phyloP scores from a whole-genome alignment of 495 filamentous ascomycete genomes.

The Xylaria intraflava region DNA sequence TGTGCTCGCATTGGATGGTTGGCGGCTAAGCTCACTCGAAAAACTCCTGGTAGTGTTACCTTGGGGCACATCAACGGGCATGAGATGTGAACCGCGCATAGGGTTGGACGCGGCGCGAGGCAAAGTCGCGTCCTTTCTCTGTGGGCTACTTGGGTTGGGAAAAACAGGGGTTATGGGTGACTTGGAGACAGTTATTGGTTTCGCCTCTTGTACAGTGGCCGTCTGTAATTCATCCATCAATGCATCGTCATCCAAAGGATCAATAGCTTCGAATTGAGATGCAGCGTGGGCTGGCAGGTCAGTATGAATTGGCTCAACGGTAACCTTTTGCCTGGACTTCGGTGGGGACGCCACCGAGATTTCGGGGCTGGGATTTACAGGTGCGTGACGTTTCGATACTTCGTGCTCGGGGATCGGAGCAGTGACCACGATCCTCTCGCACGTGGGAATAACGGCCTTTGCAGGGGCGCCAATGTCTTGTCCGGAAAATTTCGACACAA shows the following conservation, averaged over 20 bases:
- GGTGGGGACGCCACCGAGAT: conserved; percentile 15
- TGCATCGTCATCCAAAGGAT: conserved; percentile 71
- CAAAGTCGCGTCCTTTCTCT: conserved; percentile 28
- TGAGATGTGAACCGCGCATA: conserved; percentile 35
- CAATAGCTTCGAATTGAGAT: conserved; percentile 50
- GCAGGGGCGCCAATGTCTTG: conserved; percentile 29
- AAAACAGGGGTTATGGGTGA: conserved; percentile 70
- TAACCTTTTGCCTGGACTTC: conserved; percentile 37
- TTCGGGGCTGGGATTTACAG: conserved; percentile 10
- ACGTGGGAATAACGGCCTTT: conserved; percentile 11
- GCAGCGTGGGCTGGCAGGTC: conserved; percentile 36
- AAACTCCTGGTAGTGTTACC: conserved; percentile 35
- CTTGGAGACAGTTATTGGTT: conserved; percentile 73
- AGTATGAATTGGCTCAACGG: conserved; percentile 52
- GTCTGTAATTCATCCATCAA: conserved; percentile 85
- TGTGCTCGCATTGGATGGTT: conserved; percentile 33
- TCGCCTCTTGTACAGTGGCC: conserved; percentile 76
- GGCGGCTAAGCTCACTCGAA: conserved; percentile 42
- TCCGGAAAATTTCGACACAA: conserved; percentile 45
- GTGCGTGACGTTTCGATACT: not conserved
- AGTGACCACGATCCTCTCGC: conserved; percentile 1
- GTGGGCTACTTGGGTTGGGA: conserved; percentile 32
- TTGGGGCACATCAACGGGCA: conserved; percentile 32
- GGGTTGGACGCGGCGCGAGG: conserved; percentile 44
- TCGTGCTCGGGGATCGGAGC: not conserved